Evolutionary conservation across 441 rosid species (phyloP).

Genomic region (Manihot esculenta): DNA sequence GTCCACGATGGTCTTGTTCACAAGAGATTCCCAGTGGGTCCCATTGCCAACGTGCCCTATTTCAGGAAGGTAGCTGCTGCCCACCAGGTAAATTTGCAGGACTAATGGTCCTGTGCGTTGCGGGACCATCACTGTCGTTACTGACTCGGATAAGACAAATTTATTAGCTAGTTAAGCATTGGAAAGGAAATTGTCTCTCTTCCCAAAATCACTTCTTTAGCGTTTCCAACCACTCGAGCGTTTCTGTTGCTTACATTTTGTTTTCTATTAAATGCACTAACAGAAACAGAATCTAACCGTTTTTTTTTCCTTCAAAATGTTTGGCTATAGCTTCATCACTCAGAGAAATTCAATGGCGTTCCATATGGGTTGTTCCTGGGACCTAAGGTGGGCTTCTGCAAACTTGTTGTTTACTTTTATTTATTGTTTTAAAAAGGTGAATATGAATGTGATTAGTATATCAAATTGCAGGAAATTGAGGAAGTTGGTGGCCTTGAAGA

Average conservation of each 20-base stretch:
- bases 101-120: no score
- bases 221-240: no score
- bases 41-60: slow-evolving; percentile 56
- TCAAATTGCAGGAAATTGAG: slow-evolving; percentile 59
- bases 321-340: slow-evolving; percentile 70
- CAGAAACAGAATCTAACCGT: slow-evolving; percentile 21
- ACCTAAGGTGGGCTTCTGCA: slow-evolving; percentile 51
- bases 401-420: not conserved
- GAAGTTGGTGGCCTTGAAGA: slow-evolving; percentile 88
- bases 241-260: no score
- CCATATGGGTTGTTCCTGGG: slow-evolving; percentile 96
- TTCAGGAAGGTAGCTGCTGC: slow-evolving; percentile 57
- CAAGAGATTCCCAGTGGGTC: slow-evolving; percentile 65
- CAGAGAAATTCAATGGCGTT: slow-evolving; percentile 83
- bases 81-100: slow-evolving; percentile 41
- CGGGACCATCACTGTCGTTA: no score
- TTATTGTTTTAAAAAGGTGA: no score
- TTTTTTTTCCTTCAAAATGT: slow-evolving; percentile 9
- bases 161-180: no score
- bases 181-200: no score
- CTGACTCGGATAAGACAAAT: no score
- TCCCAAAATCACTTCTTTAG: no score
- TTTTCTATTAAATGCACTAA: not conserved
- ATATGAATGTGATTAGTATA: not conserved
- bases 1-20: slow-evolving; percentile 70